Percentiles rank a stretch among this genome's conserved stretches.
Evolutionary conservation across 176 grass and related monocot species (phyloP).

Genomic region (Musa schizocarpa): DNA sequence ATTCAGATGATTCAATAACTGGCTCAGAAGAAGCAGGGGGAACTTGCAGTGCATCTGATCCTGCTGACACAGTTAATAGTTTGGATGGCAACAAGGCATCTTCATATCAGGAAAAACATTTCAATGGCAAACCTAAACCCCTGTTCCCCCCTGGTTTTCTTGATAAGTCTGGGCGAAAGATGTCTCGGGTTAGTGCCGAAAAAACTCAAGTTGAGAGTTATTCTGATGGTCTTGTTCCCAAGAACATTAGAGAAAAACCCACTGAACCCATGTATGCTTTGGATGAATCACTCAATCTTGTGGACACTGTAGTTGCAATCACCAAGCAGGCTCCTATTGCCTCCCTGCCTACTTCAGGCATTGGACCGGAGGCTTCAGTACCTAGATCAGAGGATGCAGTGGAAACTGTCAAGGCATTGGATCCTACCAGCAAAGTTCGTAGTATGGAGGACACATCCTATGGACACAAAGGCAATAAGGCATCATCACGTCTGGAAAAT

Average conservation of each 20-base stretch:
- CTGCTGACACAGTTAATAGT: background rate
- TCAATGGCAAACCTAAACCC: background rate
- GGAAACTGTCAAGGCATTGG: background rate
- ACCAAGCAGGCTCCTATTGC: too few relatives aligned
- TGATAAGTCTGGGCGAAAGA: slow-evolving; percentile 43
- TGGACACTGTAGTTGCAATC: background rate
- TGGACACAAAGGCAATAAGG: background rate
- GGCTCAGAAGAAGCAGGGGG: background rate
- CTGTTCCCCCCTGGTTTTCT: slow-evolving; percentile 55
- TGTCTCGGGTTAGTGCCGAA: slow-evolving; percentile 24
- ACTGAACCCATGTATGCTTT: too few relatives aligned
- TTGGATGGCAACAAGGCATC: background rate
- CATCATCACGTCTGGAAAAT: too few relatives aligned
- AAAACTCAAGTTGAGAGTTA: slow-evolving; percentile 12
- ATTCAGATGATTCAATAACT: background rate
- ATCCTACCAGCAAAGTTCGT: background rate
- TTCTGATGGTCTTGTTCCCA: slow-evolving; percentile 1
- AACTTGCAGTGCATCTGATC: background rate
- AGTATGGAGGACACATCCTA: background rate
- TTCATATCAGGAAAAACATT: too few relatives aligned
- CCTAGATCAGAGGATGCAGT: background rate
- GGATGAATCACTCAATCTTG: background rate
- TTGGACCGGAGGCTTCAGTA: background rate
- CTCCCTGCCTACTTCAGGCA: too few relatives aligned
- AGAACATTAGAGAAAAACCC: too few relatives aligned